Evolutionary conservation across 345 rosid genomes (phyloP).

Genomic region (Sisymbrium altissimum): DNA sequence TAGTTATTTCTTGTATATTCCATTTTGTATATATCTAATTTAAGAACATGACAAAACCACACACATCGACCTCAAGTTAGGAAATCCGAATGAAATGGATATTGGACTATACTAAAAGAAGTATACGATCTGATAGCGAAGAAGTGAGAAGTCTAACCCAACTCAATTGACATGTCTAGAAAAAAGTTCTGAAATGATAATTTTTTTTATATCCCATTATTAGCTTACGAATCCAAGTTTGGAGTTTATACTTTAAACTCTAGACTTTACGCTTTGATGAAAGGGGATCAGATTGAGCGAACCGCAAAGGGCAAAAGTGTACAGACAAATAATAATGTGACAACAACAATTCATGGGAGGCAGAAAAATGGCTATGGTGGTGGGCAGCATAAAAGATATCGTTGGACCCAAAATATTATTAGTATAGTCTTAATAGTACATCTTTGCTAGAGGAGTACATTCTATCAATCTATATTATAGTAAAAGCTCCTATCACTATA

Average conservation of each 20-base stretch:
- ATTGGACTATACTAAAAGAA: not conserved
- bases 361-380: constrained; percentile 26
- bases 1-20: not conserved
- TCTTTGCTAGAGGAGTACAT: not conserved
- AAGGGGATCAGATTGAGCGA: not conserved
- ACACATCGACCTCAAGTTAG: not conserved
- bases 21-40: not conserved
- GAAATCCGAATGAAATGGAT: not conserved
- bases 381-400: constrained; percentile 23
- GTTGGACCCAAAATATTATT: constrained; percentile 2
- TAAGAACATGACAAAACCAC: not conserved
- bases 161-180: not conserved
- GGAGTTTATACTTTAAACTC: not conserved
- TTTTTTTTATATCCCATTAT: not conserved
- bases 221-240: not conserved
- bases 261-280: not conserved
- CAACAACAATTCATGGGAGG: constrained; percentile 26
- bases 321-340: constrained; percentile 29
- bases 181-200: not conserved
- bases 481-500: not conserved
- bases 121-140: not conserved
- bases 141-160: constrained; percentile 5
- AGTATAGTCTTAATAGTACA: not conserved
- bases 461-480: not conserved
- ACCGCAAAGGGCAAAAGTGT: constrained; percentile 19